Conservation (phyloP, 2,329 filamentous ascomycete genomes). For the Myriosclerotinia scirpicola region DNA sequence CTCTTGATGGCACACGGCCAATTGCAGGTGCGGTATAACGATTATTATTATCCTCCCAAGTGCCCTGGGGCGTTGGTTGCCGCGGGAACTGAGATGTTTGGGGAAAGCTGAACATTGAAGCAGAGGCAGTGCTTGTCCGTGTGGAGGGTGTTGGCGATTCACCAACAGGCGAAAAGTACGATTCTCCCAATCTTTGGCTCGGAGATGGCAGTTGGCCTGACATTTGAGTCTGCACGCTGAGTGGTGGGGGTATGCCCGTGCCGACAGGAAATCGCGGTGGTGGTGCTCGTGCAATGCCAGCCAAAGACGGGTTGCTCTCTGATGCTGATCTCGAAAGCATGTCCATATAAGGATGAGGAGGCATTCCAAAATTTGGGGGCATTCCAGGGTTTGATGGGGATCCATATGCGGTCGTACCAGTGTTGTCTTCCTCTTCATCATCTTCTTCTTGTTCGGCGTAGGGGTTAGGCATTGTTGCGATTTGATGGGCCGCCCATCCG, state of each 20-base stretch:
- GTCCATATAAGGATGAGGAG: constrained; percentile 70
- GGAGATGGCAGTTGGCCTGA: constrained; percentile 42
- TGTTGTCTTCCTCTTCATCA: constrained; percentile 57
- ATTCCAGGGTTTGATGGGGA: constrained; percentile 43
- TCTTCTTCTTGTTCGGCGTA: constrained; percentile 68
- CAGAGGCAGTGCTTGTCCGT: constrained; percentile 50
- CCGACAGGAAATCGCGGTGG: constrained; percentile 68
- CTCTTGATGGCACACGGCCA: constrained; percentile 76
- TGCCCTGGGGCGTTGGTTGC: constrained; percentile 64
- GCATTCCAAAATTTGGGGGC: constrained; percentile 51
- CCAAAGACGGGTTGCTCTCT: constrained; percentile 63
- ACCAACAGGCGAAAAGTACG: constrained; percentile 86
- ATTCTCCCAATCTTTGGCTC: constrained; percentile 52
- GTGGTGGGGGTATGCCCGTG: constrained; percentile 46
- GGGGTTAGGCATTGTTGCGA: constrained; percentile 72
- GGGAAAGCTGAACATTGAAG: background rate
- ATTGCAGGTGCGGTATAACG: constrained; percentile 88
- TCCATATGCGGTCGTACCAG: constrained; percentile 39
- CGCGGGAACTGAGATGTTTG: constrained; percentile 64
- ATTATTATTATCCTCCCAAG: constrained; percentile 71
- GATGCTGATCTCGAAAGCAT: constrained; percentile 79
- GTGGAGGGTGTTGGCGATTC: constrained; percentile 74
- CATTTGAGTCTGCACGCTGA: constrained; percentile 68
- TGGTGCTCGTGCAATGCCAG: constrained; percentile 57
- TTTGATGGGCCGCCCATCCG: constrained; percentile 71